Conservation (phyloP, 352 stramenopile genomes). For the Phytophthora tentaculata region DNA sequence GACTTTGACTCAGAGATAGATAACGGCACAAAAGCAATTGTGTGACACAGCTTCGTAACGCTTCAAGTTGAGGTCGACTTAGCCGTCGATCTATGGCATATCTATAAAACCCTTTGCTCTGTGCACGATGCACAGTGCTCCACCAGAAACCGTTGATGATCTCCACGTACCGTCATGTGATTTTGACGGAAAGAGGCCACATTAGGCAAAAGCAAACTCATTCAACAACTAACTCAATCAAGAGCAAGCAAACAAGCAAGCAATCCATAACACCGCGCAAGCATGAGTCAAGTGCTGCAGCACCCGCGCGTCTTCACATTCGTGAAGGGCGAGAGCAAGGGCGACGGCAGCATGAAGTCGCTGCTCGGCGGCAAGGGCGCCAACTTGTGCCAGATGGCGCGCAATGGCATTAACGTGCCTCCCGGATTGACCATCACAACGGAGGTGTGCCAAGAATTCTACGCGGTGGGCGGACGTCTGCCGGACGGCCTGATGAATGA, state of each 20-base stretch:
- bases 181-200: too few relatives aligned
- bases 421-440: slow-evolving; percentile 35
- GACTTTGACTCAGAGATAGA: too few relatives aligned
- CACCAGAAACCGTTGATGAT: too few relatives aligned
- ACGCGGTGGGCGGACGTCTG: slow-evolving; percentile 31
- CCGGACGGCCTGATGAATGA: slow-evolving; percentile 30
- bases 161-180: too few relatives aligned
- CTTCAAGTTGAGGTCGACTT: too few relatives aligned
- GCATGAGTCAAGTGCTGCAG: slow-evolving; percentile 32
- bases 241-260: slow-evolving; percentile 14
- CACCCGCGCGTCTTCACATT: slow-evolving; percentile 35
- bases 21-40: too few relatives aligned
- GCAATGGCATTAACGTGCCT: slow-evolving; percentile 36
- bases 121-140: too few relatives aligned
- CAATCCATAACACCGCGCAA: slow-evolving; percentile 1
- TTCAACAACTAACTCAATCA: slow-evolving; percentile 37
- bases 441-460: slow-evolving; percentile 42
- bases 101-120: too few relatives aligned
- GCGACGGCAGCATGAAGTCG: slow-evolving; percentile 35
- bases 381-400: slow-evolving; percentile 38
- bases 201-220: too few relatives aligned
- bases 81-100: too few relatives aligned
- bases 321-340: slow-evolving; percentile 37
- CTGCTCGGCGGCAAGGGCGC: slow-evolving; percentile 38
- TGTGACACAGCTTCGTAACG: too few relatives aligned